phyloP scores from a whole-genome alignment of 2,329 filamentous ascomycete genomes.

The Botrytis tulipae region DNA sequence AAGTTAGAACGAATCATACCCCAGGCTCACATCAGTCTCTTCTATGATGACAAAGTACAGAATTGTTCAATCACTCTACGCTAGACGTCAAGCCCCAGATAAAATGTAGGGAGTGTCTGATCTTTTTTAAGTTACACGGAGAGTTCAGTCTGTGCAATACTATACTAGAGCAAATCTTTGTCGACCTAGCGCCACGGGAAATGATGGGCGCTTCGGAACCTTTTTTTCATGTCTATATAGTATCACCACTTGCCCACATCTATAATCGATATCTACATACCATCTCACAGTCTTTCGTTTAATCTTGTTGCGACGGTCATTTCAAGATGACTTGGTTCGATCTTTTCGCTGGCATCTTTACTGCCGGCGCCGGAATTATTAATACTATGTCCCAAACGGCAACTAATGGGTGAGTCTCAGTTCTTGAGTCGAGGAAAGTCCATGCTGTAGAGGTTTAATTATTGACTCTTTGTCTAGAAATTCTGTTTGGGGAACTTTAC shows the following conservation, averaged over 20 bases:
- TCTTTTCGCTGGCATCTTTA: neutral
- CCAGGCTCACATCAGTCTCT: neutral
- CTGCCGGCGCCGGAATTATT: neutral
- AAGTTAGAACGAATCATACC: neutral
- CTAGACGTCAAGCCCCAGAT: neutral
- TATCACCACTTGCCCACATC: neutral
- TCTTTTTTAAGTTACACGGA: neutral
- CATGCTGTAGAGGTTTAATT: neutral
- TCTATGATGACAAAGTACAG: neutral
- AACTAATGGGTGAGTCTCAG: constrained; percentile 8
- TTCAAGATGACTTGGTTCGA: neutral
- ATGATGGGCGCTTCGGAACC: neutral
- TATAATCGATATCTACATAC: neutral
- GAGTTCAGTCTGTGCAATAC: constrained; percentile 4
- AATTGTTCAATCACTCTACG: neutral
- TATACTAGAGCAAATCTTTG: neutral
- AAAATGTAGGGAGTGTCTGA: neutral
- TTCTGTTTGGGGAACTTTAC: constrained; percentile 39
- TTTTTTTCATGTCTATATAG: constrained; percentile 5
- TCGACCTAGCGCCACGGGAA: neutral
- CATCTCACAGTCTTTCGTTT: neutral
- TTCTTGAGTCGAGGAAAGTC: neutral
- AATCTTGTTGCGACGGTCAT: neutral
- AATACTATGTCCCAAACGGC: neutral
- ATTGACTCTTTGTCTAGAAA: constrained; percentile 1